phyloP scores from a whole-genome alignment of 306 rosid species.

The Vigna angularis region DNA sequence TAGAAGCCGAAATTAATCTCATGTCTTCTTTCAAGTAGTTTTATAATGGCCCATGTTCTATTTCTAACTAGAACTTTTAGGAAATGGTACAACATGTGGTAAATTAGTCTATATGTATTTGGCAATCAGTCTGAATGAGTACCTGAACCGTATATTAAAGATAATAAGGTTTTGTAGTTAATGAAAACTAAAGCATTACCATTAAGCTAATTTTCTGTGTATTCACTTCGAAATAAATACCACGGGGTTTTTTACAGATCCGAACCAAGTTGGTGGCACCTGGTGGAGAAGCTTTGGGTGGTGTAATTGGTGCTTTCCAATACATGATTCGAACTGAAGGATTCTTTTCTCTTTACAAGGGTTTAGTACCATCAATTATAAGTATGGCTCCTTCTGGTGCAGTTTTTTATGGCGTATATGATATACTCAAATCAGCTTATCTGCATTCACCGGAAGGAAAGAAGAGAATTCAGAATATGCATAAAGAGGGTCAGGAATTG shows the following conservation, averaged over 20 bases:
- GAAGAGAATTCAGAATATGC: constrained; percentile 76
- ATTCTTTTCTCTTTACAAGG: constrained; percentile 91
- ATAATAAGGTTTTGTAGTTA: constrained; percentile 8
- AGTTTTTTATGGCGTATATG: constrained; percentile 93
- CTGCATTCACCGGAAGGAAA: constrained; percentile 90
- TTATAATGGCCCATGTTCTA: neutral
- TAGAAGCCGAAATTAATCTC: constrained; percentile 35
- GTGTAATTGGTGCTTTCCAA: constrained; percentile 85
- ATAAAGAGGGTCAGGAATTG: constrained; percentile 66
- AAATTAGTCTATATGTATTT: constrained; percentile 25
- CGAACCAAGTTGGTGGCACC: constrained; percentile 95
- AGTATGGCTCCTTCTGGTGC: constrained; percentile 99
- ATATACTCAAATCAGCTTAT: constrained; percentile 82
- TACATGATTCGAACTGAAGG: constrained; percentile 94
- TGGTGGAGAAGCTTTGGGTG: constrained; percentile 96
- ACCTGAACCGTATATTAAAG: constrained; percentile 17
- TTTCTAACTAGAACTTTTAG: constrained; percentile 25
- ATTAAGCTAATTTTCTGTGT: constrained; percentile 37
- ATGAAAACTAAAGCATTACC: constrained; percentile 14
- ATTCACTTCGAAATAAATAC: constrained; percentile 34
- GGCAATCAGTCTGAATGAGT: constrained; percentile 36
- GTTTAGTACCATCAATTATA: constrained; percentile 86
- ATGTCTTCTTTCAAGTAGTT: constrained; percentile 27
- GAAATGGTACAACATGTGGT: constrained; percentile 10
- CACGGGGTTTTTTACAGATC: constrained; percentile 61